These are phyloP conservation scores for Aspergillus unguis DNA, from an alignment of 2,329 filamentous ascomycete species.

Conservation along the genomic window DNA sequence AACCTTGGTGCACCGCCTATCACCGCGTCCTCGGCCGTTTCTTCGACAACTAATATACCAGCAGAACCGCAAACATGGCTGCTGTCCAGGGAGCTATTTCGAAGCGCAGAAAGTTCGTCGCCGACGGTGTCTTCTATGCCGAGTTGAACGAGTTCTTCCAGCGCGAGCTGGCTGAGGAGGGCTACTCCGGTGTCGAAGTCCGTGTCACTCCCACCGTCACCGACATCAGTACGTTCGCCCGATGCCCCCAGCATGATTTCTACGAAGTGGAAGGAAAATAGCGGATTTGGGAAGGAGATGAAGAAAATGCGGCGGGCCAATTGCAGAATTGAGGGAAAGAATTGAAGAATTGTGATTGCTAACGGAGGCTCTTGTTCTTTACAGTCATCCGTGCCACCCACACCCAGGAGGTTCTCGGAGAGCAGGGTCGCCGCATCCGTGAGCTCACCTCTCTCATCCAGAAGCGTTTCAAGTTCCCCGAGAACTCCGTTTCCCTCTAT, in stretches of 20 bases:
- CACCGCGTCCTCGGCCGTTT: slow-evolving; percentile 31
- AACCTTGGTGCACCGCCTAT: slow-evolving; percentile 25
- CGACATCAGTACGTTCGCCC: slow-evolving; percentile 72
- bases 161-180: slow-evolving; percentile 99
- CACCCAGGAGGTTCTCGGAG: slow-evolving; percentile 99
- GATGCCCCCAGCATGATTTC: slow-evolving; percentile 15
- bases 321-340: neutral
- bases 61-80: slow-evolving; percentile 47
- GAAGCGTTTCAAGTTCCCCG: slow-evolving; percentile 99
- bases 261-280: slow-evolving; percentile 11
- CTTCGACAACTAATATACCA: slow-evolving; percentile 35
- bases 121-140: slow-evolving; percentile 99
- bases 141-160: slow-evolving; percentile 99
- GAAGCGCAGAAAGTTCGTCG: slow-evolving; percentile 70
- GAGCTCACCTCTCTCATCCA: slow-evolving; percentile 99
- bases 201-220: slow-evolving; percentile 99
- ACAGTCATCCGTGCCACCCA: slow-evolving; percentile 96
- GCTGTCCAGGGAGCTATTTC: slow-evolving; percentile 52
- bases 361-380: slow-evolving; percentile 30
- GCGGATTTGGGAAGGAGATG: slow-evolving; percentile 6
- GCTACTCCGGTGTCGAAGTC: slow-evolving; percentile 99
- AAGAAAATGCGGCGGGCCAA: neutral
- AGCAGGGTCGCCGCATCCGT: slow-evolving; percentile 99
- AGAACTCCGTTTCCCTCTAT: slow-evolving; percentile 99
- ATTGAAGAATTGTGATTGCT: slow-evolving; percentile 24